Evolutionary conservation across 2,329 filamentous ascomycete genomes (phyloP).

Genomic region (Aureobasidium sp.): DNA sequence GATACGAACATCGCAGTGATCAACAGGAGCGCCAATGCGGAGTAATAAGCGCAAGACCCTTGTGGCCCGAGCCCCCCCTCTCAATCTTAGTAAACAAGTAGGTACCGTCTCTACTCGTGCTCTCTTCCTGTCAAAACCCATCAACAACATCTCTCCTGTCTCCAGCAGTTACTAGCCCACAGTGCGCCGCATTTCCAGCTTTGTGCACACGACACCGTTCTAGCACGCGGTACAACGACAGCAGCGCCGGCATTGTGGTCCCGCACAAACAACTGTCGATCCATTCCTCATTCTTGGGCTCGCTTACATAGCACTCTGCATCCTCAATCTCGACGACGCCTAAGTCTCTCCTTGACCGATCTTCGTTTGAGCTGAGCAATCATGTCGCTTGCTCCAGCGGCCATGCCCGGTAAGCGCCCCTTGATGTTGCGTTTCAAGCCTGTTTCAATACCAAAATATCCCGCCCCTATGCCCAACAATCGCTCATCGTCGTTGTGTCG

Average conservation of each 20-base stretch:
- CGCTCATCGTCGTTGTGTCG: neutral
- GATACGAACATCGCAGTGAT: conserved; percentile 1
- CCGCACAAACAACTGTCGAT: conserved; percentile 2
- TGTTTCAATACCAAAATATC: conserved; percentile 12
- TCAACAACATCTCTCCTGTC: conserved; percentile 10
- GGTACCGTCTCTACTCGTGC: neutral
- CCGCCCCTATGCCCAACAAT: neutral
- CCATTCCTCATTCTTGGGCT: conserved; percentile 12
- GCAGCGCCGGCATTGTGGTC: neutral
- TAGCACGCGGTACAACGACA: neutral
- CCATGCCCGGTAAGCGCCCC: conserved; percentile 33
- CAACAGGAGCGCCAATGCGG: conserved; percentile 10
- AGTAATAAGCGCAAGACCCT: conserved; percentile 4
- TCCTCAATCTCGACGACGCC: neutral
- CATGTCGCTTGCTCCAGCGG: conserved; percentile 37
- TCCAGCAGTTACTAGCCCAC: neutral
- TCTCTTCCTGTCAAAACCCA: conserved; percentile 4
- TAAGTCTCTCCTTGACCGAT: conserved; percentile 1
- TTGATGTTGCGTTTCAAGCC: conserved; percentile 8
- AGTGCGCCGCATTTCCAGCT: neutral
- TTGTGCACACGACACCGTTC: neutral
- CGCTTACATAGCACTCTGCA: conserved; percentile 13
- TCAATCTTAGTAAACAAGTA: conserved; percentile 11
- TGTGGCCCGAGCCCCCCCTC: neutral
- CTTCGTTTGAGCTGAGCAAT: conserved; percentile 16